Evolutionary conservation across 2,329 filamentous ascomycete species (phyloP).

Genomic region (Biscogniauxia sp.): DNA sequence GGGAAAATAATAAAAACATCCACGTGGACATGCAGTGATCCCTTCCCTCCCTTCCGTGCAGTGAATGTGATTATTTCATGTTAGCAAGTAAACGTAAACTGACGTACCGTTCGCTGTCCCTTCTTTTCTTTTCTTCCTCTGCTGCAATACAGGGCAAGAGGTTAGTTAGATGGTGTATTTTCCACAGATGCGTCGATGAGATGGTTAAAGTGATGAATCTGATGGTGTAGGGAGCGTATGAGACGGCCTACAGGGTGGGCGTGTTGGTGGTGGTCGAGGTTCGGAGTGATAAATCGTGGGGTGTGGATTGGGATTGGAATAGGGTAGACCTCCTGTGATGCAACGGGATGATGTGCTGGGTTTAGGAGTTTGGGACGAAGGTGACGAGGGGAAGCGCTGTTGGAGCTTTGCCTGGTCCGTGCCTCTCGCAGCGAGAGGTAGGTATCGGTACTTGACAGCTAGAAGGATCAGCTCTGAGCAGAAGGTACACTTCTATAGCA

Average conservation of each 20-base stretch:
- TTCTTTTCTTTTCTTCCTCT: no score
- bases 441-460: not conserved
- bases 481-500: not conserved
- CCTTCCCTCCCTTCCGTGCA: no score
- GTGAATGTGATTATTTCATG: no score
- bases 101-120: no score
- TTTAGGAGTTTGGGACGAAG: not conserved
- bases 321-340: conserved; percentile 4
- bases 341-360: conserved; percentile 8
- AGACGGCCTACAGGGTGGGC: not conserved
- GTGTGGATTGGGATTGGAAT: conserved; percentile 15
- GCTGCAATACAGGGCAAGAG: no score
- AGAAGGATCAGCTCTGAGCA: not conserved
- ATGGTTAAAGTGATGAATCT: no score
- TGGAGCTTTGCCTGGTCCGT: conserved; percentile 3
- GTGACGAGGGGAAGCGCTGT: not conserved
- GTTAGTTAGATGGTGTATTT: no score
- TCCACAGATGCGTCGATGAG: no score
- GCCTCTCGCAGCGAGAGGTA: not conserved
- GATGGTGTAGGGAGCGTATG: no score
- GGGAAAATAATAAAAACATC: not conserved
- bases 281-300: conserved; percentile 19
- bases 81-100: no score
- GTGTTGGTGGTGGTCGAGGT: not conserved
- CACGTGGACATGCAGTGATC: not conserved